Evolutionary conservation across 768 basidiomycete genomes (phyloP).

Genomic region (Boletus edulis): DNA sequence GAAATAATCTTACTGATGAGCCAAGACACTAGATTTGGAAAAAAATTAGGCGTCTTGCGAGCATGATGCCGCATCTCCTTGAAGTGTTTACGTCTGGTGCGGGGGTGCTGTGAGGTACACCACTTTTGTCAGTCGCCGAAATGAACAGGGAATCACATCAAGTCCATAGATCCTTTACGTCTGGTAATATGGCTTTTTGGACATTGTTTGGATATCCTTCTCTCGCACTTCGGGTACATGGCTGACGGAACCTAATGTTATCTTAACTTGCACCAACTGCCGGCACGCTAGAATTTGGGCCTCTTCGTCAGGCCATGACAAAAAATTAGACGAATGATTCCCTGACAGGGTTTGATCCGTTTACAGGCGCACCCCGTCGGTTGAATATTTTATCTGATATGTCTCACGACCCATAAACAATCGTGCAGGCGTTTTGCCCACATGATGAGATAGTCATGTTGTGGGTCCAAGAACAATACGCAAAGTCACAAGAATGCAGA

Average conservation of each 20-base stretch:
- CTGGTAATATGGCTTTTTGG: slow-evolving; percentile 17
- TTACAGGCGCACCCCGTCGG: neutral
- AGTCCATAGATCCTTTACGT: slow-evolving; percentile 18
- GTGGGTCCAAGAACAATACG: slow-evolving; percentile 19
- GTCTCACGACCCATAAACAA: slow-evolving; percentile 9
- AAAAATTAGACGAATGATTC: neutral
- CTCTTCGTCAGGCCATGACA: neutral
- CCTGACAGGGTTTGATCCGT: slow-evolving; percentile 5
- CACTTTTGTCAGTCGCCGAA: too few relatives aligned
- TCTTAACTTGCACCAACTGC: slow-evolving; percentile 14
- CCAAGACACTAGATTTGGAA: too few relatives aligned
- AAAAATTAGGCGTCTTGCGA: too few relatives aligned
- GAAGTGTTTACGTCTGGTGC: too few relatives aligned
- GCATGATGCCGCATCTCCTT: too few relatives aligned
- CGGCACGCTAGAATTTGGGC: neutral
- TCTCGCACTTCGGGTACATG: neutral
- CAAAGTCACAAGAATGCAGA: slow-evolving; percentile 7
- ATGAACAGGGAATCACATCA: neutral
- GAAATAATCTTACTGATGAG: too few relatives aligned
- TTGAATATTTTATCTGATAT: neutral
- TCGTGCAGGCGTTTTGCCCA: neutral
- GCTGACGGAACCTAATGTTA: slow-evolving; percentile 7
- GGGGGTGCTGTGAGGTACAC: too few relatives aligned
- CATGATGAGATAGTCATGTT: neutral
- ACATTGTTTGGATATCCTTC: neutral